phyloP scores from a whole-genome alignment of 2,329 filamentous ascomycete species.

The Chrysosporium keratinophilum region DNA sequence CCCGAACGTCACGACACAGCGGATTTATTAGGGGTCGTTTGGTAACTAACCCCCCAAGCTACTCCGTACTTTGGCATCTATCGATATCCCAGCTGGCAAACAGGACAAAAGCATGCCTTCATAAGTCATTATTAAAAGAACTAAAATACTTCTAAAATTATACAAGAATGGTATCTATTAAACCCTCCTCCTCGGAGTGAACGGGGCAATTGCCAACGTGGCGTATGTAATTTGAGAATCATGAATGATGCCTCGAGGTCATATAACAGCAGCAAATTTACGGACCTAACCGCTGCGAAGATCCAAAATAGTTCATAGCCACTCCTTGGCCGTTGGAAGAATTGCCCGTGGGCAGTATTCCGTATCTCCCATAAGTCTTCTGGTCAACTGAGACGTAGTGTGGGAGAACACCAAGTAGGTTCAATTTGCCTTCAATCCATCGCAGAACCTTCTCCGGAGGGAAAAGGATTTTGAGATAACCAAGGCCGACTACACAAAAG shows the following conservation, averaged over 20 bases:
- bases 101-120: not conserved
- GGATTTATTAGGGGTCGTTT: not conserved
- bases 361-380: conserved; percentile 89
- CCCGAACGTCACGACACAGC: not conserved
- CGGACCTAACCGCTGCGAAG: conserved; percentile 57
- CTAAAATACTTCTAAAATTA: conserved; percentile 7
- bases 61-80: not conserved
- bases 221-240: not conserved
- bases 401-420: conserved; percentile 70
- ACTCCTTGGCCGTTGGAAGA: conserved; percentile 24
- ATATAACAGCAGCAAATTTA: conserved; percentile 26
- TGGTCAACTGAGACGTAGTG: conserved; percentile 93
- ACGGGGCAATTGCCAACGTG: not conserved
- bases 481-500: conserved; percentile 57
- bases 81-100: not conserved
- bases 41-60: not conserved
- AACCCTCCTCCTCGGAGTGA: not conserved
- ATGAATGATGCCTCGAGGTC: not conserved
- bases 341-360: conserved; percentile 60
- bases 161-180: not conserved
- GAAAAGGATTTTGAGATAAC: conserved; percentile 78
- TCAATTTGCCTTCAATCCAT: conserved; percentile 81
- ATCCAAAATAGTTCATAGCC: conserved; percentile 51
- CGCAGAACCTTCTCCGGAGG: conserved; percentile 80
- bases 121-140: conserved; percentile 10